Conservation (phyloP, 768 basidiomycete genomes). For the Arthromyces matolae region DNA sequence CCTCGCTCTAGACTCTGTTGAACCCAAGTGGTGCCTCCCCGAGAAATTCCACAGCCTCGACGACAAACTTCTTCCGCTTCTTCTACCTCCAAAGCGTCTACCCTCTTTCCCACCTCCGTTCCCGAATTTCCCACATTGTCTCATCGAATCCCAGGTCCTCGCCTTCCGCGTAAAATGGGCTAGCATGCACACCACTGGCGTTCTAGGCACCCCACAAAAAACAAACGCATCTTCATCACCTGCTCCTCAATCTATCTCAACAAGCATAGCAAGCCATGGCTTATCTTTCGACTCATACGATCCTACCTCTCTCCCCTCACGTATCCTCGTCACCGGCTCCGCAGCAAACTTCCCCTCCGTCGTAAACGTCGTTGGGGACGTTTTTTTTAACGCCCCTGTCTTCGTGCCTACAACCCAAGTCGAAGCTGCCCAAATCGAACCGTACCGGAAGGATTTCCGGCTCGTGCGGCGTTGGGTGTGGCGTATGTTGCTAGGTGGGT, state of each 20-base stretch:
- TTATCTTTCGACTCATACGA: slow-evolving; percentile 81
- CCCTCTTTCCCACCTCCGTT: slow-evolving; percentile 87
- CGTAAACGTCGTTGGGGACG: slow-evolving; percentile 73
- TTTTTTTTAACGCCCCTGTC: slow-evolving; percentile 81
- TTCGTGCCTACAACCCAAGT: slow-evolving; percentile 73
- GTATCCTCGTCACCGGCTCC: slow-evolving; percentile 71
- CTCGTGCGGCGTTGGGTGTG: slow-evolving; percentile 65
- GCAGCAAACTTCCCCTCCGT: slow-evolving; percentile 84
- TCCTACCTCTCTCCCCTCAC: slow-evolving; percentile 54
- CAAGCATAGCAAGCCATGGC: slow-evolving; percentile 45
- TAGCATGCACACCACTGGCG: slow-evolving; percentile 63
- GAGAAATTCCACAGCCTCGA: slow-evolving; percentile 91
- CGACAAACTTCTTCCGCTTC: slow-evolving; percentile 71
- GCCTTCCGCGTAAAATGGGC: slow-evolving; percentile 84
- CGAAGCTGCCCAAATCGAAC: slow-evolving; percentile 67
- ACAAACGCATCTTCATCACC: slow-evolving; percentile 24
- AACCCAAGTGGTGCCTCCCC: slow-evolving; percentile 60
- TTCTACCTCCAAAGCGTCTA: slow-evolving; percentile 80
- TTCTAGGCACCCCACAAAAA: slow-evolving; percentile 48
- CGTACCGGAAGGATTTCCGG: slow-evolving; percentile 76
- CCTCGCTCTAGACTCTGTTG: slow-evolving; percentile 6
- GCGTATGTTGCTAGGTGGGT: slow-evolving; percentile 85
- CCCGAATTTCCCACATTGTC: slow-evolving; percentile 83
- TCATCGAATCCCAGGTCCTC: slow-evolving; percentile 78
- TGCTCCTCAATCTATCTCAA: slow-evolving; percentile 3